These are phyloP conservation scores for Microdochium paspali DNA, from an alignment of 2,329 filamentous ascomycete genomes.

Conservation along the genomic window DNA sequence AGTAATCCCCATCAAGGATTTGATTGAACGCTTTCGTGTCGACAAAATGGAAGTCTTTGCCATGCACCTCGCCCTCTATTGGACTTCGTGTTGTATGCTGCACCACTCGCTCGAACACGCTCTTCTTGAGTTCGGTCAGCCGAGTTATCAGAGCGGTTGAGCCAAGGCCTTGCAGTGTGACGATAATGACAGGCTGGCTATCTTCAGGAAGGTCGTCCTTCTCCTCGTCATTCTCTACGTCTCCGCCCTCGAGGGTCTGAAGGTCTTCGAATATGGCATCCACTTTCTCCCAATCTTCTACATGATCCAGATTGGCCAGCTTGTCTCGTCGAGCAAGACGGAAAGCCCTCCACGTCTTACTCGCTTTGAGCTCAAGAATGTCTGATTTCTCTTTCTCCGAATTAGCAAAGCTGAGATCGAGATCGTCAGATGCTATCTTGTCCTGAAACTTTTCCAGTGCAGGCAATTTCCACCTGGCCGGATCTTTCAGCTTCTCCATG, in stretches of 20 bases:
- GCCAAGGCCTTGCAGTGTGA: constrained; percentile 51
- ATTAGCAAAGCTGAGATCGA: constrained; percentile 77
- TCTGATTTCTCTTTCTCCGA: constrained; percentile 46
- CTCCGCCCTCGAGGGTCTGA: background rate
- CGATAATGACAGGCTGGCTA: constrained; percentile 52
- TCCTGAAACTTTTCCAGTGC: constrained; percentile 60
- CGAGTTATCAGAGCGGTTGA: constrained; percentile 55
- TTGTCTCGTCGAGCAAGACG: constrained; percentile 68
- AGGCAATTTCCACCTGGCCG: constrained; percentile 57
- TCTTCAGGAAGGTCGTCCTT: constrained; percentile 34
- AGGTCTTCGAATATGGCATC: constrained; percentile 40
- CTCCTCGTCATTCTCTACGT: constrained; percentile 21
- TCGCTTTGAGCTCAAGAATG: constrained; percentile 64
- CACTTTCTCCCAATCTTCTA: constrained; percentile 72
- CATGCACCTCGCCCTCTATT: constrained; percentile 39
- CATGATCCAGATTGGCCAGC: constrained; percentile 73
- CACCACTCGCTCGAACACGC: constrained; percentile 52
- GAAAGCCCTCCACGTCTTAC: constrained; percentile 84
- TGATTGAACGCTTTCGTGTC: constrained; percentile 43
- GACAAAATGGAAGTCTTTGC: constrained; percentile 47
- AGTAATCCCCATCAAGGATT: constrained; percentile 49
- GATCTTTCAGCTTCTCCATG: constrained; percentile 60
- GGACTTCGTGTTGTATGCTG: constrained; percentile 45
- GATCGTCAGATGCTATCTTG: constrained; percentile 68
- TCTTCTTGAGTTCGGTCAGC: constrained; percentile 53